Base-by-base conservation (phyloP, 1,139 yeast species). In the Debaryomyces udenii region DNA sequence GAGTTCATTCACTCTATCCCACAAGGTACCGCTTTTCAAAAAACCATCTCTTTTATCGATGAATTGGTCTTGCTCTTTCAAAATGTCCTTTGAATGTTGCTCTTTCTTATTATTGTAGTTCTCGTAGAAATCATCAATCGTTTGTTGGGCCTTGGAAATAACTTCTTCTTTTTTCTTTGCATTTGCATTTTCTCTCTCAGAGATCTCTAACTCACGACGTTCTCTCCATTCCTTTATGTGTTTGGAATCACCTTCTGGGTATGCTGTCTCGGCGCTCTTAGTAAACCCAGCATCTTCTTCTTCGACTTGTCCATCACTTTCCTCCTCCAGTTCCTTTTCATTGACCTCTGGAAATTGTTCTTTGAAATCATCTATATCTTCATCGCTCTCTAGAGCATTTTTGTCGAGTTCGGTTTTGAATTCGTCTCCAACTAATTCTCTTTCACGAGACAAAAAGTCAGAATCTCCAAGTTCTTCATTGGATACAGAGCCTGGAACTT, bases 51-150 rank as follows among this genome's bases (percentile, higher is more conserved):
- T 82, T 58, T 86, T 82, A 45, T 77, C 81, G 47, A 88, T 64
- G 57, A 84, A 91, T 44, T 77, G 79, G 50, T 83, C 88, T 54
- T 88, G 89, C 50, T 82, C 86, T 44, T 77, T 70, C 59, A 72
- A 72, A 6, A 88, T 84, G 45, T 80, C 77, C 48, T 79, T 82
- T 46, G 85, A 71, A 41, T 81, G 80, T 50, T 78, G 78, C 42
- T 89, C 95, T 66, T 83, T 87, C 70, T 93, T 93, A 58, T 76
- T 73, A 67, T 89, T 90, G 74, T 94, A 94, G 59, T 85, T 86
- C 53, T 90, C 96, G 66, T 94, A 94, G 66, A 93, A 93, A 52
- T 88, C 96, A 62, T 93, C 97, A 56, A 91, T 83, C 40, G 93
- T 83, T 59, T 82, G 81, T 56, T 83, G 80, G n/a, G 99, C 99